These are phyloP conservation scores for Triticum monococcum DNA, from an alignment of 176 grass and related monocot species.

Conservation along the genomic window DNA sequence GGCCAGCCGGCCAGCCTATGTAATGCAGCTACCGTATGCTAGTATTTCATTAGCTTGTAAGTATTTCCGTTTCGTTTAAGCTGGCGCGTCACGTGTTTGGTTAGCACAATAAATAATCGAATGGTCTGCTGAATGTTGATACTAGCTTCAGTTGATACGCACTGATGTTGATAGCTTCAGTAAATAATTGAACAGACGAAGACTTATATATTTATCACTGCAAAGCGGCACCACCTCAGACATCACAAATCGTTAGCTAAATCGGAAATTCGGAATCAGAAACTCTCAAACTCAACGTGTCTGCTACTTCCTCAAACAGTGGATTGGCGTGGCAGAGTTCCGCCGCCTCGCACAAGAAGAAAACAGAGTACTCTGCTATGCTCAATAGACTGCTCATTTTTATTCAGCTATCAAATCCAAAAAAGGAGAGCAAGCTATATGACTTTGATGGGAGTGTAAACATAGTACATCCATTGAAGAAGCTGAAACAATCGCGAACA, in stretches of 20 bases:
- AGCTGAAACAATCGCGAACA: too few relatives aligned
- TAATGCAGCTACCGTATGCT: neutral
- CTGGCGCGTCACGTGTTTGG: neutral
- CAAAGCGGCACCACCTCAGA: neutral
- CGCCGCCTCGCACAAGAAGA: neutral
- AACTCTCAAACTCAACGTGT: neutral
- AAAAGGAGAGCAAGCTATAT: too few relatives aligned
- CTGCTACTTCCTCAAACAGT: neutral
- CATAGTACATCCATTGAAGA: too few relatives aligned
- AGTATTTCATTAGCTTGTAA: neutral
- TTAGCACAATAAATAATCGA: conserved; percentile 4
- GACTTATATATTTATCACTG: neutral
- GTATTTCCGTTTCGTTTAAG: neutral
- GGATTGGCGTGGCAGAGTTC: neutral
- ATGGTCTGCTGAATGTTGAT: neutral
- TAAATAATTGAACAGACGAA: too few relatives aligned
- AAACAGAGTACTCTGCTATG: neutral
- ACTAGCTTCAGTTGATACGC: neutral
- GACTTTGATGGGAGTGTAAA: too few relatives aligned
- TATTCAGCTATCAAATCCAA: neutral
- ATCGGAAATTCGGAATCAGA: neutral
- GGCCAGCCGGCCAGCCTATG: neutral
- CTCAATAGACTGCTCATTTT: neutral
- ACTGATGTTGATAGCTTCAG: too few relatives aligned
- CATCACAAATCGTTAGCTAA: neutral